Conservation (phyloP, 2,329 filamentous ascomycete genomes). For the Fusarium udum region DNA sequence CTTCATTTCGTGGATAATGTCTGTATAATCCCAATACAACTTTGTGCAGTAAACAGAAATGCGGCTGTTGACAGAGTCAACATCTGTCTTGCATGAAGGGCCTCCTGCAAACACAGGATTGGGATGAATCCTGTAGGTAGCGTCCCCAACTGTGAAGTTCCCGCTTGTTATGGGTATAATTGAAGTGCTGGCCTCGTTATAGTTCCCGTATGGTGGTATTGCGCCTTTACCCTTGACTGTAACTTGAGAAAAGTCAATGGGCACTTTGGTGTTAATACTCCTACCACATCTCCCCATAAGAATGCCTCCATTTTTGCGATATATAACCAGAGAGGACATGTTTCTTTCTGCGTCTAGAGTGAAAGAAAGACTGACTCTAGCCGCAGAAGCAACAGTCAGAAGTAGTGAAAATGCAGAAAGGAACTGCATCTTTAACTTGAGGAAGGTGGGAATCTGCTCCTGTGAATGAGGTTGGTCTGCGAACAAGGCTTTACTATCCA, state of each 20-base stretch:
- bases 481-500: background rate
- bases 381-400: background rate
- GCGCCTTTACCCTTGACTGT: rapidly evolving
- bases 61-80: rapidly evolving
- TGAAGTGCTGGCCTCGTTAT: rapidly evolving
- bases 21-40: rapidly evolving
- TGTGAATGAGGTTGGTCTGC: background rate
- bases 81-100: background rate
- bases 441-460: background rate
- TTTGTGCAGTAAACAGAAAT: rapidly evolving
- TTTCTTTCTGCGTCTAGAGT: rapidly evolving
- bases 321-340: rapidly evolving
- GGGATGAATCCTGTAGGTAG: background rate
- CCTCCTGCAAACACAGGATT: background rate
- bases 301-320: rapidly evolving
- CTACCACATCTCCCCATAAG: background rate
- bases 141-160: rapidly evolving
- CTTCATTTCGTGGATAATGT: background rate
- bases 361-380: rapidly evolving
- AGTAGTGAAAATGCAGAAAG: background rate
- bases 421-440: background rate
- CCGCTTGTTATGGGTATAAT: rapidly evolving
- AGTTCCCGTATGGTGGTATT: rapidly evolving
- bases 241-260: background rate
- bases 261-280: rapidly evolving